phyloP scores from a whole-genome alignment of 495 filamentous ascomycete species.

The Hypoxylon lienhwacheense region DNA sequence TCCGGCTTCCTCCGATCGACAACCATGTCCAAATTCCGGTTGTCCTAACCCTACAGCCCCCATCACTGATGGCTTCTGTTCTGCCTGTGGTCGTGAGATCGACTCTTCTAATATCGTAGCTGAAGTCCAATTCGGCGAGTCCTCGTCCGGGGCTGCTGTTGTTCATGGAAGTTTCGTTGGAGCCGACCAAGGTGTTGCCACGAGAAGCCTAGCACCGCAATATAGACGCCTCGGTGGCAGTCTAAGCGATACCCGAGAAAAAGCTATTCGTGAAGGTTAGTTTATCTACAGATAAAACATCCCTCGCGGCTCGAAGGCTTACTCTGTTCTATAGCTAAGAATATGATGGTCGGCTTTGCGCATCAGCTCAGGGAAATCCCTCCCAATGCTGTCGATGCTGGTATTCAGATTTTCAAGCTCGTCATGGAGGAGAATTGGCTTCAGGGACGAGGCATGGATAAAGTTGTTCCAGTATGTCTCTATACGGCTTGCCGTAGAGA shows the following conservation, averaged over 20 bases:
- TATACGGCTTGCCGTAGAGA: slow-evolving; percentile 80
- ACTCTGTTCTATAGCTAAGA: slow-evolving; percentile 33
- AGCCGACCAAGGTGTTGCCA: slow-evolving; percentile 67
- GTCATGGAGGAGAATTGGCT: slow-evolving; percentile 78
- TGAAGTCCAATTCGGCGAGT: slow-evolving; percentile 88
- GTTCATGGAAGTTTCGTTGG: slow-evolving; percentile 87
- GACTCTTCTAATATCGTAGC: slow-evolving; percentile 84
- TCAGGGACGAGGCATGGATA: slow-evolving; percentile 81
- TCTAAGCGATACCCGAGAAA: slow-evolving; percentile 60
- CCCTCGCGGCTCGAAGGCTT: not conserved
- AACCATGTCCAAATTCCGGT: slow-evolving; percentile 34
- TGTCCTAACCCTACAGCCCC: slow-evolving; percentile 39
- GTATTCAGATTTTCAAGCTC: slow-evolving; percentile 74
- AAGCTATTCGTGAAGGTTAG: slow-evolving; percentile 67
- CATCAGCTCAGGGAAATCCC: slow-evolving; percentile 56
- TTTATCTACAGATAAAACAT: slow-evolving; percentile 5
- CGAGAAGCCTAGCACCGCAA: slow-evolving; percentile 53
- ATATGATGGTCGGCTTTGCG: slow-evolving; percentile 48
- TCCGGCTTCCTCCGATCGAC: slow-evolving; percentile 20
- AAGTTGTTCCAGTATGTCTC: slow-evolving; percentile 80
- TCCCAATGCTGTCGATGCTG: slow-evolving; percentile 61
- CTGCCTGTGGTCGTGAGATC: slow-evolving; percentile 78
- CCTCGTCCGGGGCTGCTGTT: slow-evolving; percentile 77
- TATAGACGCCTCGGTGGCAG: slow-evolving; percentile 47
- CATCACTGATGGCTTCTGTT: slow-evolving; percentile 65